Evolutionary conservation across 2,329 filamentous ascomycete genomes (phyloP).

Genomic region (Cordyceps cicadae): DNA sequence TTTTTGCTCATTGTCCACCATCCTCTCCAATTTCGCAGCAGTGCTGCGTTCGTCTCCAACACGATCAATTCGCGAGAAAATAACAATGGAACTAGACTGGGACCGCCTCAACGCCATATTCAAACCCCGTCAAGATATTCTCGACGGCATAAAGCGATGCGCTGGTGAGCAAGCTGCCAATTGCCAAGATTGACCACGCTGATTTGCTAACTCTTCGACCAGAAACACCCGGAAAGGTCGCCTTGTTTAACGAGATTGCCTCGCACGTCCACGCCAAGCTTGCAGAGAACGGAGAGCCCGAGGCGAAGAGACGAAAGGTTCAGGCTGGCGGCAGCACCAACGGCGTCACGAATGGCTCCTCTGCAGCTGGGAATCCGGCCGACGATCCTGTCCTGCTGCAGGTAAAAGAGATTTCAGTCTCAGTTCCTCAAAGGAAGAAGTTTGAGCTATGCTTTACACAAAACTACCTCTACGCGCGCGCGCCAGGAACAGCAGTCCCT

Average conservation of each 20-base stretch:
- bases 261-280: constrained; percentile 40
- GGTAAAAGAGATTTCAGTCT: constrained; percentile 59
- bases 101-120: constrained; percentile 45
- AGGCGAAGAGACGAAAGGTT: constrained; percentile 45
- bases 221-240: constrained; percentile 43
- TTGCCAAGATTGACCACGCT: background rate
- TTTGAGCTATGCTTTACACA: constrained; percentile 56
- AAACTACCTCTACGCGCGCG: constrained; percentile 49
- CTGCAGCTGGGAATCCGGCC: constrained; percentile 30
- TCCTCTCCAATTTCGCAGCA: background rate
- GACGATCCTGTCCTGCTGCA: constrained; percentile 48
- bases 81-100: constrained; percentile 39
- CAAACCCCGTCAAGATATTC: constrained; percentile 46
- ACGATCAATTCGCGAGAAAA: constrained; percentile 18
- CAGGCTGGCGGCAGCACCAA: constrained; percentile 27
- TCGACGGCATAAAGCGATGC: constrained; percentile 43
- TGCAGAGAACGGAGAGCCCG: constrained; percentile 33
- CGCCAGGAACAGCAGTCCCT: constrained; percentile 42
- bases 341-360: constrained; percentile 15
- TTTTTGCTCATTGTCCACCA: background rate
- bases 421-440: constrained; percentile 60
- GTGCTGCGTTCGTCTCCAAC: background rate
- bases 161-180: constrained; percentile 34
- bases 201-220: constrained; percentile 3
- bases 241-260: constrained; percentile 50